A percentile compares a stretch with the other conserved stretches of the same genome.
phyloP scores from a whole-genome alignment of 2,329 filamentous ascomycete species.

The Cladosporium sp. region DNA sequence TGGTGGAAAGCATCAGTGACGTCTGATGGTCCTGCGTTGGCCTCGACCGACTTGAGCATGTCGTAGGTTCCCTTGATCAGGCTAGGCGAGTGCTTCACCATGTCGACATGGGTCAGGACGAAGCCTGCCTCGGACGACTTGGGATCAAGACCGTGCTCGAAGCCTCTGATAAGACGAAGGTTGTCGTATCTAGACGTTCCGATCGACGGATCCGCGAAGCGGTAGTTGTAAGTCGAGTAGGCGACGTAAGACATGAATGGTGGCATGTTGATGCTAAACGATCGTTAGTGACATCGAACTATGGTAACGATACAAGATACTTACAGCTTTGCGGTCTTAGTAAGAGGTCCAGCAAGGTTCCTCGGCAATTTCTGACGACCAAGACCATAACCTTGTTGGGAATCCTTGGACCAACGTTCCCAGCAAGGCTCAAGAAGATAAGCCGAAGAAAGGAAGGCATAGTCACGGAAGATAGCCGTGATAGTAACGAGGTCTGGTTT shows the following conservation, averaged over 20 bases:
- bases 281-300: background rate
- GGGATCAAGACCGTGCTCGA: conserved; percentile 83
- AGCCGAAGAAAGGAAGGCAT: conserved; percentile 82
- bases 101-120: conserved; percentile 91
- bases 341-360: conserved; percentile 74
- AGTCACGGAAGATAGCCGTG: conserved; percentile 86
- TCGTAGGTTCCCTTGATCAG: conserved; percentile 69
- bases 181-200: conserved; percentile 53
- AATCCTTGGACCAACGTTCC: conserved; percentile 54
- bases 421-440: conserved; percentile 92
- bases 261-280: conserved; percentile 63
- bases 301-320: conserved; percentile 34
- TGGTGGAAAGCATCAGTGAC: conserved; percentile 24
- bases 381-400: conserved; percentile 69
- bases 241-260: conserved; percentile 85
- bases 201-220: conserved; percentile 50
- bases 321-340: conserved; percentile 79
- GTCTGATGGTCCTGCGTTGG: conserved; percentile 15
- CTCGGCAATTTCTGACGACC: conserved; percentile 68
- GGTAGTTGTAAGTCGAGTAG: conserved; percentile 61
- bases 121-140: conserved; percentile 89
- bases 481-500: conserved; percentile 69
- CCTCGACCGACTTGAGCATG: conserved; percentile 53
- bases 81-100: conserved; percentile 80
- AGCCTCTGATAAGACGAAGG: conserved; percentile 81